Percentiles rank a stretch among this genome's conserved stretches.
phyloP scores from a whole-genome alignment of 108 stramenopile genomes.

The Aureococcus anophagefferens region DNA sequence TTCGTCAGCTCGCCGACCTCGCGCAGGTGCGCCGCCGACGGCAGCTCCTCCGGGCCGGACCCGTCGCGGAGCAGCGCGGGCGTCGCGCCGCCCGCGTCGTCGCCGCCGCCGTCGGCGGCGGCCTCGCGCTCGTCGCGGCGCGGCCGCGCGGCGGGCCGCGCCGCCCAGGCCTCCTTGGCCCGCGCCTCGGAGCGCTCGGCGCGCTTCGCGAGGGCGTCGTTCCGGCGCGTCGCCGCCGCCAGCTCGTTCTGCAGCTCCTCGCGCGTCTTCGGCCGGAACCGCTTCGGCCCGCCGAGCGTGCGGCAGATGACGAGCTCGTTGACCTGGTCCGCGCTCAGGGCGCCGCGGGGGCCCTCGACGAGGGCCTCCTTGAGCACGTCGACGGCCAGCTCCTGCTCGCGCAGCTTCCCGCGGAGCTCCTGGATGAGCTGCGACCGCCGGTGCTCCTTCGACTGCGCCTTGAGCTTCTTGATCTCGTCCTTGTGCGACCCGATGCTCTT shows the following conservation, averaged over 20 bases:
- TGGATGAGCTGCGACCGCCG: constrained; percentile 28
- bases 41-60: background rate
- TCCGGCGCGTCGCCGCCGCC: constrained; percentile 17
- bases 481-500: constrained; percentile 23
- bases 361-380: constrained; percentile 37
- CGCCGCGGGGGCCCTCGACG: background rate
- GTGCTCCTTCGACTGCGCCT: constrained; percentile 33
- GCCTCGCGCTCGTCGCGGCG: too few relatives aligned
- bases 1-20: constrained; percentile 10
- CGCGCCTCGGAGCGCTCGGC: background rate
- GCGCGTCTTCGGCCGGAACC: constrained; percentile 33
- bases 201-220: background rate
- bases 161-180: background rate
- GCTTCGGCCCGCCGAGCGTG: constrained; percentile 29
- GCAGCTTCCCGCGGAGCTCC: constrained; percentile 22
- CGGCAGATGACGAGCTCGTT: constrained; percentile 33
- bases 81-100: background rate
- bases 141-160: too few relatives aligned
- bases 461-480: constrained; percentile 15
- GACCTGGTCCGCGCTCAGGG: constrained; percentile 16
- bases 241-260: constrained; percentile 43
- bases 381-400: constrained; percentile 34
- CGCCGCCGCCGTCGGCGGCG: background rate
- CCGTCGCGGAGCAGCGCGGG: background rate
- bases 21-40: constrained; percentile 6